Evolutionary conservation across 768 basidiomycete species (phyloP).

Genomic region (Rhizopogon rudus): DNA sequence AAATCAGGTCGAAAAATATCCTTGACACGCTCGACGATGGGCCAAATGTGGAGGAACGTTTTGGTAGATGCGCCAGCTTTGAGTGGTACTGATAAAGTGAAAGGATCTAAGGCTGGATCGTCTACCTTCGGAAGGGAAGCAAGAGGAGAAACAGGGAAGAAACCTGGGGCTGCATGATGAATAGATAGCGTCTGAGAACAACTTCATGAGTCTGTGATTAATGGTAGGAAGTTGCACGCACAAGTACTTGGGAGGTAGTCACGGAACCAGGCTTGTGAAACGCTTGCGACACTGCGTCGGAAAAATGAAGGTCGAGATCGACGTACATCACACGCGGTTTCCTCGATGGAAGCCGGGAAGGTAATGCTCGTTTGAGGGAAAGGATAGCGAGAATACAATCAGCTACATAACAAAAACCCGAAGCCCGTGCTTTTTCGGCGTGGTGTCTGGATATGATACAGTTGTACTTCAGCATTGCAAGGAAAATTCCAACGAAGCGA

Average conservation of each 20-base stretch:
- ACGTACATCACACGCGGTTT: conserved; percentile 80
- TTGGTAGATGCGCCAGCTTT: conserved; percentile 58
- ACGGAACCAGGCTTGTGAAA: conserved; percentile 43
- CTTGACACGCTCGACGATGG: conserved; percentile 53
- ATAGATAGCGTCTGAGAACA: conserved; percentile 70
- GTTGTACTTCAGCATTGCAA: not conserved
- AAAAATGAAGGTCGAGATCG: conserved; percentile 90
- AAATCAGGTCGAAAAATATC: conserved; percentile 70
- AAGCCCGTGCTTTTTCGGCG: conserved; percentile 68
- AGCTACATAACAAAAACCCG: conserved; percentile 93
- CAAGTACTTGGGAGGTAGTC: conserved; percentile 41
- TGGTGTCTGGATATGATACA: conserved; percentile 57
- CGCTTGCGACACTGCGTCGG: conserved; percentile 81
- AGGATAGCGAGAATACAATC: conserved; percentile 84
- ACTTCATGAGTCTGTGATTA: not conserved
- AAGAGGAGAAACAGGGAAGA: conserved; percentile 67
- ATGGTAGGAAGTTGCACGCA: conserved; percentile 16
- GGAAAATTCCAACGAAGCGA: not conserved
- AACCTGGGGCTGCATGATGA: conserved; percentile 78
- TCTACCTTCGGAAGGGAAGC: conserved; percentile 39
- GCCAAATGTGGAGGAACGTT: conserved; percentile 65
- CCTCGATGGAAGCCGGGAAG: conserved; percentile 15
- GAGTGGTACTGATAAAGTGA: conserved; percentile 80
- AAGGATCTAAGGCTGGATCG: conserved; percentile 41
- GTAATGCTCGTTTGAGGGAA: conserved; percentile 44